These are phyloP conservation scores for Suillus fuscotomentosus DNA, from an alignment of 768 basidiomycete species.

Conservation along the genomic window DNA sequence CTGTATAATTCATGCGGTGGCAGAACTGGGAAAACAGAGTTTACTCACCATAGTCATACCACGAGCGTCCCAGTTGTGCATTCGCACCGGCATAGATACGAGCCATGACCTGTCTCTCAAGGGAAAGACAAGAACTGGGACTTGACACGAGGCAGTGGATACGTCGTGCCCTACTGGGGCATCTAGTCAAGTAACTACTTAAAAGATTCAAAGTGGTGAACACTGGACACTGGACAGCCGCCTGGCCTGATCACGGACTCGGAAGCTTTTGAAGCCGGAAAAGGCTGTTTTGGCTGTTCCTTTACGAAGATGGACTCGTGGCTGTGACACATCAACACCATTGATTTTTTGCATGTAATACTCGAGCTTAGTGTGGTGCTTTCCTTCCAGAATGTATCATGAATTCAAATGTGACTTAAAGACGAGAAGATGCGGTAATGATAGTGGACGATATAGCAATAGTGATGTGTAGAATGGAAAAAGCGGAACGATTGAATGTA, in stretches of 20 bases:
- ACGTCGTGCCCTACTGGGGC: constrained; percentile 20
- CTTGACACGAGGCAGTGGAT: constrained; percentile 17
- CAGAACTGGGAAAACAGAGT: background rate
- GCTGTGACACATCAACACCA: background rate
- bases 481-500: constrained; percentile 27
- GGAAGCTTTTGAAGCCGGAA: background rate
- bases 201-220: constrained; percentile 18
- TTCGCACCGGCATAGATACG: constrained; percentile 58
- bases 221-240: constrained; percentile 18
- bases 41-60: constrained; percentile 62
- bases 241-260: constrained; percentile 1
- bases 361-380: background rate
- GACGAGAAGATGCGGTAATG: constrained; percentile 22
- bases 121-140: constrained; percentile 16
- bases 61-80: constrained; percentile 51
- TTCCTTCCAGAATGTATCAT: constrained; percentile 13
- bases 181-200: constrained; percentile 15
- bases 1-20: constrained; percentile 25
- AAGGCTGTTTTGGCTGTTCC: background rate
- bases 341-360: background rate
- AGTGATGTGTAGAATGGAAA: constrained; percentile 19
- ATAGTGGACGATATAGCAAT: constrained; percentile 25
- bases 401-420: constrained; percentile 15
- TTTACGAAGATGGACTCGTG: background rate
- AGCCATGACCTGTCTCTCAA: constrained; percentile 35